Conservation (phyloP, 2,329 filamentous ascomycete genomes). For the Sporothrix globosa region DNA sequence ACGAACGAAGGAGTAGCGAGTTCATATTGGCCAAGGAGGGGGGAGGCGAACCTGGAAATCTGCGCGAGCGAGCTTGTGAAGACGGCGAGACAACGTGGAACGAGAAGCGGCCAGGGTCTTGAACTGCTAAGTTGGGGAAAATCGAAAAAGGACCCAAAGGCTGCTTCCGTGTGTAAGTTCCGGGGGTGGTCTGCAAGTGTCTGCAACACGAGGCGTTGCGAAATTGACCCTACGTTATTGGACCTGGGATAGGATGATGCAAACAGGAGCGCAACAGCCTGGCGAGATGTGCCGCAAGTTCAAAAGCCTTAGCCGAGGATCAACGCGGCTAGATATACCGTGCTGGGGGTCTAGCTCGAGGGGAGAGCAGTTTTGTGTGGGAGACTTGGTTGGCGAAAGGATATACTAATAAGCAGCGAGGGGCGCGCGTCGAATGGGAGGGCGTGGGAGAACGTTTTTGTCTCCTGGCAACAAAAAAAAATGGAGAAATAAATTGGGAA, state of each 20-base stretch:
- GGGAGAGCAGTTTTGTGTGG: conserved; percentile 11
- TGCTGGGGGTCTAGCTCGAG: conserved; percentile 19
- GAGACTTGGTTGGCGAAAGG: conserved; percentile 14
- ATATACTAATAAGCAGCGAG: conserved; percentile 26
- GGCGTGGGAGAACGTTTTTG: conserved; percentile 19
- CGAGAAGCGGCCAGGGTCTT: conserved; percentile 19
- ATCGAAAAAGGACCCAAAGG: not conserved
- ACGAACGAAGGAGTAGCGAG: conserved; percentile 33
- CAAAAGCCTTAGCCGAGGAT: conserved; percentile 35
- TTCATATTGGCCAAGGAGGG: conserved; percentile 32
- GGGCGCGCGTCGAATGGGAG: not conserved
- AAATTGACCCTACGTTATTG: conserved; percentile 34
- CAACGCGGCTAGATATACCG: conserved; percentile 32
- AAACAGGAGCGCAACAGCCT: conserved; percentile 20
- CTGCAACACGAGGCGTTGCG: not conserved
- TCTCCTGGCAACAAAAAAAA: not conserved
- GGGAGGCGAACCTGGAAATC: not conserved
- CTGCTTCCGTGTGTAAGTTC: conserved; percentile 25
- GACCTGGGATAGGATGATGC: conserved; percentile 21
- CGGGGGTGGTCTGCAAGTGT: conserved; percentile 19
- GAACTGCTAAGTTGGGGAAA: not conserved
- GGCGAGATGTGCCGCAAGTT: conserved; percentile 9
- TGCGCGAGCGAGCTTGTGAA: conserved; percentile 7
- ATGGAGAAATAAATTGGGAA: not conserved
- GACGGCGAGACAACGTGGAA: conserved; percentile 13